These are phyloP conservation scores for Fraxinus latifolia DNA, from an alignment of 305 asterid genomes.

Conservation along the genomic window DNA sequence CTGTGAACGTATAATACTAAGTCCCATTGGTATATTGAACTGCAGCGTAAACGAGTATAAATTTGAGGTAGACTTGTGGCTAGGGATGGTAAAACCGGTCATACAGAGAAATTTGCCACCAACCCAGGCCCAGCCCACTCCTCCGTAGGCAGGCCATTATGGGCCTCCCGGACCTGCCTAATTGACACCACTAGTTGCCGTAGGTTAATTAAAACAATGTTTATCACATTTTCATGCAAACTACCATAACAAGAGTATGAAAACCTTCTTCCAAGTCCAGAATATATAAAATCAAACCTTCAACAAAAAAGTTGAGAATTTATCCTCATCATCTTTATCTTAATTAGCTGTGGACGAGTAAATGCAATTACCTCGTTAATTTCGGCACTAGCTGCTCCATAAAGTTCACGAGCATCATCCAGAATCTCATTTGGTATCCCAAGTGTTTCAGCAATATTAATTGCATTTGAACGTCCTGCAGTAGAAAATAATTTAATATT, in stretches of 20 bases:
- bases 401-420: constrained; percentile 74
- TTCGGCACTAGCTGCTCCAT: constrained; percentile 93
- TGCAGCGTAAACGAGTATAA: neutral
- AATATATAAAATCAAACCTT: constrained; percentile 9
- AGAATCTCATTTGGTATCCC: constrained; percentile 72
- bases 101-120: neutral
- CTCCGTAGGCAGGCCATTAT: neutral
- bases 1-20: neutral
- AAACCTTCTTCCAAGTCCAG: constrained; percentile 1
- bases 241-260: constrained; percentile 6
- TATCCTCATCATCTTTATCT: constrained; percentile 14
- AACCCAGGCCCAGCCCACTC: neutral
- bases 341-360: constrained; percentile 17
- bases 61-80: neutral
- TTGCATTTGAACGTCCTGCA: constrained; percentile 97
- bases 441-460: constrained; percentile 87
- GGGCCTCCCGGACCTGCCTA: neutral
- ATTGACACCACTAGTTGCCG: neutral
- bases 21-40: neutral
- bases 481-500: constrained; percentile 16
- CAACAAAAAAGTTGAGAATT: constrained; percentile 13
- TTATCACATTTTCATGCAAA: constrained; percentile 12
- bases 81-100: neutral
- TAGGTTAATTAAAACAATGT: neutral
- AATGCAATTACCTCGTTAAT: constrained; percentile 72